phyloP scores from a whole-genome alignment of 495 filamentous ascomycete species.

The Lichina pygmaea region DNA sequence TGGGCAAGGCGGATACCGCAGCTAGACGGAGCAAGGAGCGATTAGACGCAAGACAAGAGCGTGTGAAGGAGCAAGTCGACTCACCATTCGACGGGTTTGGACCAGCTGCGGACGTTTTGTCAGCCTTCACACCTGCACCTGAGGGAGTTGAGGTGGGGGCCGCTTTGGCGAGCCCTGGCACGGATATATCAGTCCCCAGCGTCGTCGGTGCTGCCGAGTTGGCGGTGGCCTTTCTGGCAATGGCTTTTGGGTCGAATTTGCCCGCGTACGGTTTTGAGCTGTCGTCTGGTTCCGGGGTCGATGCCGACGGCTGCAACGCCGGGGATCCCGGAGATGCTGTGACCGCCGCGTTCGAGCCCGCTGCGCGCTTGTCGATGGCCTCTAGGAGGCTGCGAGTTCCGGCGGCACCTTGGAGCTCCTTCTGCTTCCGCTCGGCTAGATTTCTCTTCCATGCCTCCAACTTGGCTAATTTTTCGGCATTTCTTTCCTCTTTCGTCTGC shows the following conservation, averaged over 20 bases:
- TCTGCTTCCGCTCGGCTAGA: conserved; percentile 49
- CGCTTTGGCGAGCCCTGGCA: conserved; percentile 27
- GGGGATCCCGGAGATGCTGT: conserved; percentile 26
- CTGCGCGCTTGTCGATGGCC: conserved; percentile 49
- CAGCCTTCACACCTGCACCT: conserved; percentile 21
- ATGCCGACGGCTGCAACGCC: conserved; percentile 13
- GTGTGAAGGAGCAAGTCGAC: conserved; percentile 2
- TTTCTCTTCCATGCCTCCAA: conserved; percentile 84
- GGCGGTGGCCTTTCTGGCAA: conserved; percentile 40
- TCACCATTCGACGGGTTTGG: conserved; percentile 20
- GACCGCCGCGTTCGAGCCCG: conserved; percentile 20
- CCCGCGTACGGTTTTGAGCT: conserved; percentile 35
- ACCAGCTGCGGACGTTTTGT: conserved; percentile 21
- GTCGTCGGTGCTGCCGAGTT: conserved; percentile 17
- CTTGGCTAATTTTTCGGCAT: conserved; percentile 58
- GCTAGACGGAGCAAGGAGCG: background rate
- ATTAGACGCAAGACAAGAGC: background rate
- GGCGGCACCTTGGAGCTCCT: conserved; percentile 30
- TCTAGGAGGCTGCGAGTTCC: conserved; percentile 40
- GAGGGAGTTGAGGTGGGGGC: conserved; percentile 17
- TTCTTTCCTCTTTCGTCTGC: conserved; percentile 57
- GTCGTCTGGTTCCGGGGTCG: conserved; percentile 8
- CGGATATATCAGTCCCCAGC: conserved; percentile 33
- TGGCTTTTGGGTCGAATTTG: conserved; percentile 76
- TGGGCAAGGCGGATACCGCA: conserved; percentile 19